phyloP scores from a whole-genome alignment of 495 filamentous ascomycete species.

The Darksidea phi region DNA sequence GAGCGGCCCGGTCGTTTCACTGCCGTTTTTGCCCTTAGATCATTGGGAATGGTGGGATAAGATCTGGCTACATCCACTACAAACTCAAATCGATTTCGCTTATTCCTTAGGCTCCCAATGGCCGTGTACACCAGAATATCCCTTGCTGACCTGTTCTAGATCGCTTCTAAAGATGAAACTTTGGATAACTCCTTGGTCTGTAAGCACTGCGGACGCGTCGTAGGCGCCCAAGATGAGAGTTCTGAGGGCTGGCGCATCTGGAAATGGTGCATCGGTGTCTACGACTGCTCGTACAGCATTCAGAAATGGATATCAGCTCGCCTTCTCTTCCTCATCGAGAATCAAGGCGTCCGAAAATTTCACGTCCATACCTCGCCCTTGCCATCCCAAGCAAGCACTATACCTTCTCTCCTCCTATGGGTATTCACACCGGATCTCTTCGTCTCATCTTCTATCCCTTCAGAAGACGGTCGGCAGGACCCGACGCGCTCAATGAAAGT shows the following conservation, averaged over 20 bases:
- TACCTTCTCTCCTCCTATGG: constrained; percentile 36
- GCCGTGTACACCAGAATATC: too few species aligned
- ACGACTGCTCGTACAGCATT: constrained; percentile 15
- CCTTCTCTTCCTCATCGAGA: constrained; percentile 39
- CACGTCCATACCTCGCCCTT: constrained; percentile 20
- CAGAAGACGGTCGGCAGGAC: constrained; percentile 10
- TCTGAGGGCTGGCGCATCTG: constrained; percentile 13
- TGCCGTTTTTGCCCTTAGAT: constrained; percentile 17
- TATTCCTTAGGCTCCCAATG: constrained; percentile 1
- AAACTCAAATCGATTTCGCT: not conserved
- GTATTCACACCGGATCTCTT: constrained; percentile 41
- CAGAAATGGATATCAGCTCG: constrained; percentile 44
- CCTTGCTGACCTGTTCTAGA: not conserved
- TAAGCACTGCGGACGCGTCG: constrained; percentile 4
- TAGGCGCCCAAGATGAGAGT: constrained; percentile 11
- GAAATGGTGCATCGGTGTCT: constrained; percentile 21
- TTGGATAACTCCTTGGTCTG: not conserved
- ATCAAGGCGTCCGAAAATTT: constrained; percentile 39
- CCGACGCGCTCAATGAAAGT: constrained; percentile 41
- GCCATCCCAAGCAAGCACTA: not conserved
- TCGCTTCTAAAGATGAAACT: not conserved
- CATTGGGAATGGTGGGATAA: constrained; percentile 31
- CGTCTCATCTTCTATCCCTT: constrained; percentile 38
- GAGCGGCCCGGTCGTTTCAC: constrained; percentile 30
- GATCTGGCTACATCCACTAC: constrained; percentile 14